Evolutionary conservation across 2,329 filamentous ascomycete genomes (phyloP).

Genomic region (Ophiostoma perfectum): DNA sequence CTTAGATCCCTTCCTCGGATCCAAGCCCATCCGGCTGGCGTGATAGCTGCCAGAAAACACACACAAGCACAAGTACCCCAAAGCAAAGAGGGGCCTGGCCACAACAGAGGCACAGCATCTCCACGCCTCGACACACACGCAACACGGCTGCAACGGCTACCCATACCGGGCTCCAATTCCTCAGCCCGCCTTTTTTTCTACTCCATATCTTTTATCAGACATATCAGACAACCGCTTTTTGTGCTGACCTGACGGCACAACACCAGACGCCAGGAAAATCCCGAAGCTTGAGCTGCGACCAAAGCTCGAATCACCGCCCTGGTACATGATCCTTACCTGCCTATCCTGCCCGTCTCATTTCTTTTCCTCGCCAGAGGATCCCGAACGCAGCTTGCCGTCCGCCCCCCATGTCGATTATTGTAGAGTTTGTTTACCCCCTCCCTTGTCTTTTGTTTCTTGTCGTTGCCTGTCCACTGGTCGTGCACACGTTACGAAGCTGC

Average conservation of each 20-base stretch:
- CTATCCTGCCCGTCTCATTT: not conserved
- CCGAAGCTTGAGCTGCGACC: constrained; percentile 1
- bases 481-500: too few species aligned
- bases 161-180: not conserved
- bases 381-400: constrained; percentile 17
- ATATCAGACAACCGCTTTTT: constrained; percentile 10
- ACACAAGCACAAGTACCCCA: not conserved
- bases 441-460: not conserved
- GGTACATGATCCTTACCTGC: constrained; percentile 7
- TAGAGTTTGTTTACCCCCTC: constrained; percentile 38
- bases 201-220: constrained; percentile 15
- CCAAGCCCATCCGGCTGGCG: constrained; percentile 20
- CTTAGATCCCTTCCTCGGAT: constrained; percentile 14
- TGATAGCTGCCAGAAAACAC: constrained; percentile 11
- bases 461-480: not conserved
- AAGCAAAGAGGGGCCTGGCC: not conserved
- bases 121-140: not conserved
- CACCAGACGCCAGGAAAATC: not conserved
- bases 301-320: not conserved
- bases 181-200: constrained; percentile 14
- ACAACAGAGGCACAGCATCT: not conserved
- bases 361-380: constrained; percentile 7
- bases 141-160: not conserved
- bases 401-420: constrained; percentile 42
- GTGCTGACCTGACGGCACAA: constrained; percentile 1